Evolutionary conservation across 1,284 basidiomycete species (phyloP).

Genomic region (Heterobasidion annosum): DNA sequence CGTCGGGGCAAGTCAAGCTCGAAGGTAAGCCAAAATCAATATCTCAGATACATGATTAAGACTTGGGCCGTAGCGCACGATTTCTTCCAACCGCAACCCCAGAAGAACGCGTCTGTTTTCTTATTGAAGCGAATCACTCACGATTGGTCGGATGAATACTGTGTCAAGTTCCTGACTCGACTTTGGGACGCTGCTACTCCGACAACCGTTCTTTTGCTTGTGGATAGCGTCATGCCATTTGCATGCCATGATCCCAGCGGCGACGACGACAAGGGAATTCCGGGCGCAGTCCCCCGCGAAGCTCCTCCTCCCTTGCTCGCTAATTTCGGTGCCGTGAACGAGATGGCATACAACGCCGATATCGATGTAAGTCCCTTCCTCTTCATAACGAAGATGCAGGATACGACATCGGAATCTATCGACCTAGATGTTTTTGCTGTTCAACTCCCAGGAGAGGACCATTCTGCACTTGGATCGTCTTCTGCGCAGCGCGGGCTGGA

Average conservation of each 20-base stretch:
- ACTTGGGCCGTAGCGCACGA: conserved; percentile 17
- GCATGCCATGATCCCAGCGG: background rate
- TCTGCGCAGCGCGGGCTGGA: background rate
- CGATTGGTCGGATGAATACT: conserved; percentile 22
- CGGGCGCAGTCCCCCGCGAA: background rate
- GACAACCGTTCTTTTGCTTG: background rate
- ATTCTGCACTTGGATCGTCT: background rate
- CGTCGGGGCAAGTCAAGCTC: conserved; percentile 15
- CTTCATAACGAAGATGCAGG: background rate
- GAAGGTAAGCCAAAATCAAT: conserved; percentile 5
- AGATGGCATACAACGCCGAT: background rate
- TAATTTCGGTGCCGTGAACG: background rate
- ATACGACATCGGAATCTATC: background rate
- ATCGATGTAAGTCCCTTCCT: background rate
- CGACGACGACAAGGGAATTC: background rate
- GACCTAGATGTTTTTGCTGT: background rate
- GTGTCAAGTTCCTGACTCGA: background rate
- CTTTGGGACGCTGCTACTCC: background rate
- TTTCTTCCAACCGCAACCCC: conserved; percentile 24
- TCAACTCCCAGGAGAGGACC: conserved; percentile 1
- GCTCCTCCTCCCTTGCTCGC: conserved; percentile 1
- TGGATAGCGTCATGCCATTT: conserved; percentile 1
- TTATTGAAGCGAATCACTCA: conserved; percentile 23
- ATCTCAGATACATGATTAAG: background rate
- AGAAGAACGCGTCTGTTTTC: conserved; percentile 19